Conservation (phyloP, 768 basidiomycete species). For the Cystobasidium tubakii region DNA sequence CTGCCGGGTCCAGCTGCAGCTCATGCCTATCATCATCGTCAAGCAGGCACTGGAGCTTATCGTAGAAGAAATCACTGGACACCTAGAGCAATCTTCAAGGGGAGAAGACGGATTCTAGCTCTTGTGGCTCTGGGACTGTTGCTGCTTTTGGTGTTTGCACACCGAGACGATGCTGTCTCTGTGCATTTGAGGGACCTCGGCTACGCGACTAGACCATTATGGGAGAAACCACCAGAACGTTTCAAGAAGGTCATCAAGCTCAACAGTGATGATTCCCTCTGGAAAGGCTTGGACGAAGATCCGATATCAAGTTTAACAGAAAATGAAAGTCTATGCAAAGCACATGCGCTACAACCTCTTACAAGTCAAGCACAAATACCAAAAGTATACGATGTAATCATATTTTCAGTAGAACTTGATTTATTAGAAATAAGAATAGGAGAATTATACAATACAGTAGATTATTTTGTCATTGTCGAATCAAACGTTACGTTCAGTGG, state of each 20-base stretch:
- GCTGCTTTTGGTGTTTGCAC: background rate
- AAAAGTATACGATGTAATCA: conserved; percentile 27
- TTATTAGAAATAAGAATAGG: conserved; percentile 61
- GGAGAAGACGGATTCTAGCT: background rate
- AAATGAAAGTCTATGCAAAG: background rate
- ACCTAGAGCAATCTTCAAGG: background rate
- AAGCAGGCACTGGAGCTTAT: too few relatives aligned
- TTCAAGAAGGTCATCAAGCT: background rate
- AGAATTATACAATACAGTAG: conserved; percentile 59
- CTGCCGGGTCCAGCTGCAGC: too few relatives aligned
- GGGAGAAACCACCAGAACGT: background rate
- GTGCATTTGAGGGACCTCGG: background rate
- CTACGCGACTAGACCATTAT: background rate
- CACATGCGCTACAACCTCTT: background rate
- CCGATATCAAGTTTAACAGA: background rate
- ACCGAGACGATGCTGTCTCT: conserved; percentile 11
- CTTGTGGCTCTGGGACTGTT: background rate
- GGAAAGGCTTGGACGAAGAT: background rate
- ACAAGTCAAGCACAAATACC: background rate
- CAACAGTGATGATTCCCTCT: background rate
- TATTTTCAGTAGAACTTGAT: conserved; percentile 63
- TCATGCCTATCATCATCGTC: too few relatives aligned
- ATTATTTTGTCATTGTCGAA: conserved; percentile 61
- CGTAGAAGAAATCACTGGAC: background rate
- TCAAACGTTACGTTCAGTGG: conserved; percentile 62